A percentile compares a stretch with the other conserved stretches of the same genome.
Evolutionary conservation across 2,329 filamentous ascomycete species (phyloP).

Genomic region (Sporothrix schenckii): DNA sequence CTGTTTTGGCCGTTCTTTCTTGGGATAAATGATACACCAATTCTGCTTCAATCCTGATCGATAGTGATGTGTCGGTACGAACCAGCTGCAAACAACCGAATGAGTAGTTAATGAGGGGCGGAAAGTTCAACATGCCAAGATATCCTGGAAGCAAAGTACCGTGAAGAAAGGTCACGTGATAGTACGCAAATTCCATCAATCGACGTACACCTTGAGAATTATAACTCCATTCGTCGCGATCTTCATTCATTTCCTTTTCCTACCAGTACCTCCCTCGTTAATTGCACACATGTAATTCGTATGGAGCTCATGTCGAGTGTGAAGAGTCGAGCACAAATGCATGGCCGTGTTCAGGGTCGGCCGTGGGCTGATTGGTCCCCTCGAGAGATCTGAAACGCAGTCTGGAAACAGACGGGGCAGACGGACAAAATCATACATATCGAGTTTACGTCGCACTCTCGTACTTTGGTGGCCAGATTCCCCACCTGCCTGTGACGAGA

Average conservation of each 20-base stretch:
- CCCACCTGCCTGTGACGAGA: conserved; percentile 24
- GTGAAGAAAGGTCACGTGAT: conserved; percentile 5
- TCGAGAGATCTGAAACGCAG: conserved; percentile 21
- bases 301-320: too few relatives aligned
- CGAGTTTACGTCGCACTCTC: not conserved
- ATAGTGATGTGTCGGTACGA: not conserved
- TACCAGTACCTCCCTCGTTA: not conserved
- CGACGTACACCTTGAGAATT: not conserved
- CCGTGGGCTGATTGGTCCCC: conserved; percentile 20
- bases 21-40: conserved; percentile 18
- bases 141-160: not conserved
- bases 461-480: not conserved
- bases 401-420: not conserved
- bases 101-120: not conserved
- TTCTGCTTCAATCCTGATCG: not conserved
- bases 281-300: not conserved
- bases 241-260: not conserved
- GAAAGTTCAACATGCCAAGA: not conserved
- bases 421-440: not conserved
- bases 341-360: too few relatives aligned
- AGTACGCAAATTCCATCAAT: too few relatives aligned
- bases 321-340: not conserved
- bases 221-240: too few relatives aligned
- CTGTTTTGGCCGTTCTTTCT: conserved; percentile 11
- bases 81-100: not conserved